phyloP scores from a whole-genome alignment of 2,329 filamentous ascomycete genomes.

The Aspergillus hortae region DNA sequence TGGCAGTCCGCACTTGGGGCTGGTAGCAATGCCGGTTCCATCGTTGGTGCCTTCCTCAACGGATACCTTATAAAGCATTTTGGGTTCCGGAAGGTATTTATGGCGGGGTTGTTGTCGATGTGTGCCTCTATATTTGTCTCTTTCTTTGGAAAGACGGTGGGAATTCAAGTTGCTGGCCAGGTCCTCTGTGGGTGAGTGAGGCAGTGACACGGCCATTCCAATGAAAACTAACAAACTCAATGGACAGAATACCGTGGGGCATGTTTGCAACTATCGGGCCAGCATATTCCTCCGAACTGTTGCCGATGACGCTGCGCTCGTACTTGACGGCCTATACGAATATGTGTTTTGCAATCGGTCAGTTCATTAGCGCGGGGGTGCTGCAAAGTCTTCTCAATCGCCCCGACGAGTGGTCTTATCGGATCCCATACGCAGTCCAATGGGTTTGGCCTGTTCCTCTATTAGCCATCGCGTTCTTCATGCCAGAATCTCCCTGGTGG shows the following conservation, averaged over 20 bases:
- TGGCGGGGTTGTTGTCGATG: conserved; percentile 54
- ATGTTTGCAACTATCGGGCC: conserved; percentile 53
- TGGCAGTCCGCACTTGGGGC: conserved; percentile 59
- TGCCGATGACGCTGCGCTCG: conserved; percentile 44
- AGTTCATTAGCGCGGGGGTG: conserved; percentile 50
- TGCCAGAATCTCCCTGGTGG: conserved; percentile 53
- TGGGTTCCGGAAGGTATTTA: conserved; percentile 22
- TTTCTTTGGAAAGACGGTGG: conserved; percentile 61
- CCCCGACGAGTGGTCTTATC: conserved; percentile 47
- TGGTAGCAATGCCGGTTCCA: conserved; percentile 59
- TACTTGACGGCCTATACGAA: conserved; percentile 57
- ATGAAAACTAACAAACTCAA: background rate
- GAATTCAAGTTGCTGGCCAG: conserved; percentile 58
- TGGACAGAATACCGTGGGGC: conserved; percentile 48
- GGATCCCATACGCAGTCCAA: conserved; percentile 50
- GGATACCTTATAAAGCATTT: conserved; percentile 57
- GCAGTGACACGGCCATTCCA: background rate
- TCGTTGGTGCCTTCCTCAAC: conserved; percentile 64
- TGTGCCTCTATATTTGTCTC: conserved; percentile 60
- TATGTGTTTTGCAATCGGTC: conserved; percentile 57
- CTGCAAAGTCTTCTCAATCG: conserved; percentile 38
- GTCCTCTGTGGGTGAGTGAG: conserved; percentile 53
- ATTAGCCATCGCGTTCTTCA: conserved; percentile 41
- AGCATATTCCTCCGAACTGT: conserved; percentile 52
- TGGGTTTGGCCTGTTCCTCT: conserved; percentile 52